phyloP scores from a whole-genome alignment of 371 early-diverging fungal species.

The Syncephalastrum sp. region DNA sequence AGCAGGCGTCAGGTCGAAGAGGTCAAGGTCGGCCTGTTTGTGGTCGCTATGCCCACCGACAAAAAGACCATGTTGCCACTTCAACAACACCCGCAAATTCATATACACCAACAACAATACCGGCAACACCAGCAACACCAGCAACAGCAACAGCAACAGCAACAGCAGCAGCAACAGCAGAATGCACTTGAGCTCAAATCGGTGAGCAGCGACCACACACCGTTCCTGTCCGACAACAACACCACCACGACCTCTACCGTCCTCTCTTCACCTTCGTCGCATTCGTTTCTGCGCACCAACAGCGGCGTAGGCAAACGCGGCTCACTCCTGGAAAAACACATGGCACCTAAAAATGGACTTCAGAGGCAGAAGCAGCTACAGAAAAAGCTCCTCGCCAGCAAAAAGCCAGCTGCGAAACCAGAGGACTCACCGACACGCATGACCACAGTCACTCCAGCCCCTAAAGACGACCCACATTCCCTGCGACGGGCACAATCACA shows the following conservation, averaged over 20 bases:
- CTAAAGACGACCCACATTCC: background rate
- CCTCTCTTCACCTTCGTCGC: constrained; percentile 16
- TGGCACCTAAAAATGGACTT: background rate
- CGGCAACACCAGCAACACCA: too few species aligned
- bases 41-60: constrained; percentile 42
- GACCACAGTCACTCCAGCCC: background rate
- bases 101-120: too few species aligned
- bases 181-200: too few species aligned
- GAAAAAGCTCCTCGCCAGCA: constrained; percentile 5
- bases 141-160: too few species aligned
- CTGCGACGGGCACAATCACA: constrained; percentile 20
- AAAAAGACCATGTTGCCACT: constrained; percentile 6
- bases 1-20: constrained; percentile 21
- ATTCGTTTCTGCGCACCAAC: constrained; percentile 9
- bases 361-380: constrained; percentile 10
- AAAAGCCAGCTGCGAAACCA: background rate
- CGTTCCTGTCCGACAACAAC: constrained; percentile 20
- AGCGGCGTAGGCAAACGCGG: background rate
- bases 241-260: constrained; percentile 14
- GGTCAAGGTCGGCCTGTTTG: constrained; percentile 39
- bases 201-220: constrained; percentile 15
- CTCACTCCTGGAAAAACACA: constrained; percentile 4
- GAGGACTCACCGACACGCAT: background rate
- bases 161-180: constrained; percentile 1
- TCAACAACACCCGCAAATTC: too few species aligned